phyloP scores from a whole-genome alignment of 768 basidiomycete genomes.

The Psilocybe tampanensis region DNA sequence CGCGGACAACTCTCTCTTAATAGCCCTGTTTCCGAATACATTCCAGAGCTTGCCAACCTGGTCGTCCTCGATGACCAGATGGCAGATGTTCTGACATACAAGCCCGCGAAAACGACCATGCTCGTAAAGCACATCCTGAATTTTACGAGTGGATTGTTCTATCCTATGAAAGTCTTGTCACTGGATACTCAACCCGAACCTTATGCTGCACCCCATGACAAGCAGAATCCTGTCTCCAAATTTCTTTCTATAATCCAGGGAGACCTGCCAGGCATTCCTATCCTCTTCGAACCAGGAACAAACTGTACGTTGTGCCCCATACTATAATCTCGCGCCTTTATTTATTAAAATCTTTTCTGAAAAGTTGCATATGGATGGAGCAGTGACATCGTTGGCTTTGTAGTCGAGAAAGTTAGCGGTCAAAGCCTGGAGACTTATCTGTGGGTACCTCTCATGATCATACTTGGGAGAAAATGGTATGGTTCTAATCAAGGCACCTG shows the following conservation, averaged over 20 bases:
- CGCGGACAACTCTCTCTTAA: slow-evolving; percentile 24
- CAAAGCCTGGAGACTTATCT: slow-evolving; percentile 29
- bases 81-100: slow-evolving; percentile 10
- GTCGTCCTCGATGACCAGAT: slow-evolving; percentile 20
- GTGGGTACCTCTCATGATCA: slow-evolving; percentile 25
- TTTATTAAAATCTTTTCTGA: not conserved
- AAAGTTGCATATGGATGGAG: slow-evolving; percentile 33
- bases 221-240: slow-evolving; percentile 9
- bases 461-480: no score
- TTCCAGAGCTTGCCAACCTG: slow-evolving; percentile 25
- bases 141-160: slow-evolving; percentile 31
- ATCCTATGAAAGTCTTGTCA: slow-evolving; percentile 11
- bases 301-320: slow-evolving; percentile 22
- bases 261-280: slow-evolving; percentile 23
- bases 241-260: slow-evolving; percentile 29
- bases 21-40: slow-evolving; percentile 20
- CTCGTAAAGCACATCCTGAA: slow-evolving; percentile 29
- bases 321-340: not conserved
- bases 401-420: slow-evolving; percentile 32
- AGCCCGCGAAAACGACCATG: slow-evolving; percentile 24
- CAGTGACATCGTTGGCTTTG: slow-evolving; percentile 31
- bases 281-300: slow-evolving; percentile 33
- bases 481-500: no score
- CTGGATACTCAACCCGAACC: slow-evolving; percentile 1
- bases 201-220: slow-evolving; percentile 2